Conservation (phyloP, 2,329 filamentous ascomycete genomes). For the Aspergillus costaricaensis region DNA sequence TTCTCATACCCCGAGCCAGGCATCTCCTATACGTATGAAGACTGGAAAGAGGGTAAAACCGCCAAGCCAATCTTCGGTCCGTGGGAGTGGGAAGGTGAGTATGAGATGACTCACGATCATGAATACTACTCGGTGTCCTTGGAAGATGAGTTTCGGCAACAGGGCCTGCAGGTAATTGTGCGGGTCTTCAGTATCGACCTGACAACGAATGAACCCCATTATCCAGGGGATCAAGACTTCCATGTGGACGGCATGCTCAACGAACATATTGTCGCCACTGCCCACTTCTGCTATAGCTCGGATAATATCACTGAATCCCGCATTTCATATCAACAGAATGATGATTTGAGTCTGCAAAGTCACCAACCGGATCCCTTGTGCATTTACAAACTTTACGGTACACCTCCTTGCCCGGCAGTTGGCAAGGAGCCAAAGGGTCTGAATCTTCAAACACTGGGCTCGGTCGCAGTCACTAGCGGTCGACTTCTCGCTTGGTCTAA, state of each 20-base stretch:
- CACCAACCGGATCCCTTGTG: neutral
- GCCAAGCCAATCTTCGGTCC: neutral
- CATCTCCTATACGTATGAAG: neutral
- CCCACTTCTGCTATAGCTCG: constrained; percentile 9
- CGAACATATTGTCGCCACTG: constrained; percentile 12
- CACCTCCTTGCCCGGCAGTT: neutral
- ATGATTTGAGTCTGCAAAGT: fast-evolving
- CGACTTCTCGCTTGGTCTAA: constrained; percentile 17
- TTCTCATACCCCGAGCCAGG: neutral
- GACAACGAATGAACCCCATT: constrained; percentile 11
- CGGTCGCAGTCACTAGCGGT: constrained; percentile 11
- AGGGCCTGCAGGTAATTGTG: constrained; percentile 19
- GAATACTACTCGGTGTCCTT: constrained; percentile 17
- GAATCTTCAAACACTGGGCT: constrained; percentile 14
- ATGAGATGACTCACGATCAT: constrained; percentile 7
- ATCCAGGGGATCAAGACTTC: constrained; percentile 12
- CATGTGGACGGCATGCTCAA: constrained; percentile 15
- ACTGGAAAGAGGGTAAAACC: neutral
- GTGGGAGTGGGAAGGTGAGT: neutral
- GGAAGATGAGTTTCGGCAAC: constrained; percentile 16
- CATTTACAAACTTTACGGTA: constrained; percentile 1
- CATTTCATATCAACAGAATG: constrained; percentile 11
- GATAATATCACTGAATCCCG: constrained; percentile 13
- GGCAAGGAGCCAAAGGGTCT: neutral
- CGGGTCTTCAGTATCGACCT: constrained; percentile 15